Percentiles rank a stretch among this genome's conserved stretches.
Conservation (phyloP, 495 filamentous ascomycete species). For the Aspergillus egyptiacus region DNA sequence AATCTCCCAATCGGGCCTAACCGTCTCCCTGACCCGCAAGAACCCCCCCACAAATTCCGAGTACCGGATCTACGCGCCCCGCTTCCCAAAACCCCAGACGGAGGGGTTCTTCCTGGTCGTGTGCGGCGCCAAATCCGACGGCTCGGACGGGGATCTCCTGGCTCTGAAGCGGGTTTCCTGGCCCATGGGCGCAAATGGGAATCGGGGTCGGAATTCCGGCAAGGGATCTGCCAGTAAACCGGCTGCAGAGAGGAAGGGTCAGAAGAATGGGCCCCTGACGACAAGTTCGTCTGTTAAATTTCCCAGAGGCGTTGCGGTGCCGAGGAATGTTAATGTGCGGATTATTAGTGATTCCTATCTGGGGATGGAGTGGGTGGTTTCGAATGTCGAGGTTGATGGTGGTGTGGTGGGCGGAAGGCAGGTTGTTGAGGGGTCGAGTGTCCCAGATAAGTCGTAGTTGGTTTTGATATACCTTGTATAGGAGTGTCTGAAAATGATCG, state of each 20-base stretch:
- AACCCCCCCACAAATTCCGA: slow-evolving; percentile 59
- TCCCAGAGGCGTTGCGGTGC: slow-evolving; percentile 33
- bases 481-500: no score
- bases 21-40: slow-evolving; percentile 56
- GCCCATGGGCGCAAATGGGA: slow-evolving; percentile 37
- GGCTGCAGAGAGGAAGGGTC: slow-evolving; percentile 15
- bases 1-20: slow-evolving; percentile 55
- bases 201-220: slow-evolving; percentile 15
- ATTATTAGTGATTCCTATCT: slow-evolving; percentile 84
- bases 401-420: neutral
- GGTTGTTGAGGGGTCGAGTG: neutral
- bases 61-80: slow-evolving; percentile 72
- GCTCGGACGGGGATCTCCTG: slow-evolving; percentile 64
- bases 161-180: slow-evolving; percentile 82
- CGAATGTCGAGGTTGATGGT: slow-evolving; percentile 22
- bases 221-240: slow-evolving; percentile 21
- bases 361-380: slow-evolving; percentile 62
- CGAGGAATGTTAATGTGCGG: slow-evolving; percentile 55
- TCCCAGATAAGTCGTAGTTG: neutral
- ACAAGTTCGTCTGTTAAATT: slow-evolving; percentile 54
- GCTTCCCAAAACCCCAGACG: slow-evolving; percentile 89
- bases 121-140: slow-evolving; percentile 41
- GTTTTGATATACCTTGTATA: no score
- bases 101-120: slow-evolving; percentile 90
- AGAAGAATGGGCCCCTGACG: slow-evolving; percentile 11